phyloP scores from a whole-genome alignment of 257 asterid species.

The Capsicum chinense region DNA sequence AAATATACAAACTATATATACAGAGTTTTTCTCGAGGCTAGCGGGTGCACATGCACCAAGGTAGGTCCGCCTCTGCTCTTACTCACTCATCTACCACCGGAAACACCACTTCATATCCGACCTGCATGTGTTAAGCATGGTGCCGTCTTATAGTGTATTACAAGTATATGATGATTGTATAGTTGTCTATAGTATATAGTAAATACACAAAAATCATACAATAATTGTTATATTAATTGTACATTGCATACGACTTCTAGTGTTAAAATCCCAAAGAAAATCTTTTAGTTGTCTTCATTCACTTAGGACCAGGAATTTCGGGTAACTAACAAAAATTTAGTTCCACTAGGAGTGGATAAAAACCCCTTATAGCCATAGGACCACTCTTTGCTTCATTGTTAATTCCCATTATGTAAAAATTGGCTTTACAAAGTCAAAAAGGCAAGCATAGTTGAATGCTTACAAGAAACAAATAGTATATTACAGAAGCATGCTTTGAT shows the following conservation, averaged over 20 bases:
- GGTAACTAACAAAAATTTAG: neutral
- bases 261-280: conserved; percentile 10
- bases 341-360: conserved; percentile 15
- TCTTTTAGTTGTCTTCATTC: neutral
- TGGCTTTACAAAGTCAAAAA: conserved; percentile 21
- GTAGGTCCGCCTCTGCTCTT: too few species aligned
- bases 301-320: neutral
- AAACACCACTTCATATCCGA: neutral
- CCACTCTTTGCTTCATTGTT: conserved; percentile 23
- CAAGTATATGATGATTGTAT: too few species aligned
- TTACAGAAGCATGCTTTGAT: conserved; percentile 29
- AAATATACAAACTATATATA: too few species aligned
- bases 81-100: too few species aligned
- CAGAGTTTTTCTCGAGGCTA: too few species aligned
- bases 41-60: too few species aligned
- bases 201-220: neutral
- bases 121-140: neutral
- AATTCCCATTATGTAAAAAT: conserved; percentile 16
- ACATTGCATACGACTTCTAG: neutral
- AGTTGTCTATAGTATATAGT: too few species aligned
- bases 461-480: conserved; percentile 1
- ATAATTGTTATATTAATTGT: too few species aligned
- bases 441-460: conserved; percentile 17
- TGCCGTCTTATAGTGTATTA: neutral
- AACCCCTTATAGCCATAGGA: neutral